Evolutionary conservation across 805 yeast genomes (phyloP).

Genomic region (Candida broadrunensis): DNA sequence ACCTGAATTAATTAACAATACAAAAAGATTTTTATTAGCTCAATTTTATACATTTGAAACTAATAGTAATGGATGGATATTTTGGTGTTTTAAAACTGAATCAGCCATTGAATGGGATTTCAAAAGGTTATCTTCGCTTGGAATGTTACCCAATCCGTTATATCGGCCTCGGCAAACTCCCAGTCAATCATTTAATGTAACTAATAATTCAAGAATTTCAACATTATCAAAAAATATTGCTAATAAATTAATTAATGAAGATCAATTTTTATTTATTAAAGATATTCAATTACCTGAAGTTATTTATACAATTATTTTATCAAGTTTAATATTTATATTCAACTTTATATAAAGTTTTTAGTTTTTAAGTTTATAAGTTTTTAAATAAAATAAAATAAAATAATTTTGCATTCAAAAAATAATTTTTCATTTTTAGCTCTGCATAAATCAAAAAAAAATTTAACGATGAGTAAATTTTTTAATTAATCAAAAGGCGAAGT

Average conservation of each 20-base stretch:
- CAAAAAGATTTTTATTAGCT: slow-evolving; percentile 55
- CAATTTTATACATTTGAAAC: slow-evolving; percentile 54
- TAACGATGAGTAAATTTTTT: too few species aligned
- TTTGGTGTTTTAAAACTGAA: slow-evolving; percentile 74
- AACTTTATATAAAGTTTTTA: neutral
- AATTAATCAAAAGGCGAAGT: too few species aligned
- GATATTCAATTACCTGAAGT: neutral
- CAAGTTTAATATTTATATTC: neutral
- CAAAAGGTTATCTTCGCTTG: slow-evolving; percentile 41
- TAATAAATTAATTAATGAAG: neutral
- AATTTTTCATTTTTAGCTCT: too few species aligned
- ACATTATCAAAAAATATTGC: neutral
- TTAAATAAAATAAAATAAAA: too few species aligned
- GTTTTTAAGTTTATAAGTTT: too few species aligned
- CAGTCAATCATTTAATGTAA: neutral
- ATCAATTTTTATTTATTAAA: neutral
- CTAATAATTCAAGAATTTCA: neutral
- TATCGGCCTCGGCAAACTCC: neutral
- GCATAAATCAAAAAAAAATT: too few species aligned
- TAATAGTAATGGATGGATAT: slow-evolving; percentile 57
- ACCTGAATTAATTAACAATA: slow-evolving; percentile 18
- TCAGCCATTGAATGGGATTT: slow-evolving; percentile 68
- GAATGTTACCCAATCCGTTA: slow-evolving; percentile 18
- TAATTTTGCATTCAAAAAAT: too few species aligned
- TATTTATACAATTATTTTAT: neutral